Conservation (phyloP, 2,329 filamentous ascomycete species). For the Karstenula rhodostoma region DNA sequence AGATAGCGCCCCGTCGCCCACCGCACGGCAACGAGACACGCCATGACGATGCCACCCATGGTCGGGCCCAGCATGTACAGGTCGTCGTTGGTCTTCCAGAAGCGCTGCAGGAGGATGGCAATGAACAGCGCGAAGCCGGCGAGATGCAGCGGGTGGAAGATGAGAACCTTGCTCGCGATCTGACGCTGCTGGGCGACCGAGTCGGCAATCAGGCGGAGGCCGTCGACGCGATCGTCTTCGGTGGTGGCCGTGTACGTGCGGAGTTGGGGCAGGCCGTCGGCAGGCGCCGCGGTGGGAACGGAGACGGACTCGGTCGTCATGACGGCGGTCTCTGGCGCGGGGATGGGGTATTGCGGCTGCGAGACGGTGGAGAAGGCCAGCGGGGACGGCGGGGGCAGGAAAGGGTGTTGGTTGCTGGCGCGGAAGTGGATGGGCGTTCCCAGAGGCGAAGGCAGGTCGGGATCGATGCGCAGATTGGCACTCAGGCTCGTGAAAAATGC, state of each 20-base stretch:
- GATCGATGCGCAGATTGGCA: slow-evolving; percentile 76
- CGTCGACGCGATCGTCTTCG: slow-evolving; percentile 69
- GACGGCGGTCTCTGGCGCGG: slow-evolving; percentile 39
- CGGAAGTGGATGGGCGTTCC: slow-evolving; percentile 68
- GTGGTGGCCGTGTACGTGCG: slow-evolving; percentile 62
- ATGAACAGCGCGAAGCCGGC: slow-evolving; percentile 50
- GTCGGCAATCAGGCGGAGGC: slow-evolving; percentile 78
- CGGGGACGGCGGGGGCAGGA: slow-evolving; percentile 60
- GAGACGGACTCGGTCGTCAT: slow-evolving; percentile 47
- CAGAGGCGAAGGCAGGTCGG: slow-evolving; percentile 67
- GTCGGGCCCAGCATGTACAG: slow-evolving; percentile 65
- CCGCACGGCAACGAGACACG: slow-evolving; percentile 68
- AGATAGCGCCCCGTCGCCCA: slow-evolving; percentile 70
- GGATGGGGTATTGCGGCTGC: slow-evolving; percentile 47
- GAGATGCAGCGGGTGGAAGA: slow-evolving; percentile 49
- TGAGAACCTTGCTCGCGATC: slow-evolving; percentile 67
- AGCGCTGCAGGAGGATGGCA: slow-evolving; percentile 49
- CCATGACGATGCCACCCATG: slow-evolving; percentile 68
- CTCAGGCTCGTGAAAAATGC: slow-evolving; percentile 85
- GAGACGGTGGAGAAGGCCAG: slow-evolving; percentile 55
- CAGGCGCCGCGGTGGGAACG: slow-evolving; percentile 25
- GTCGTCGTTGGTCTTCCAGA: slow-evolving; percentile 57
- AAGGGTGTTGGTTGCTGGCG: slow-evolving; percentile 53
- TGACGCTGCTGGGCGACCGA: slow-evolving; percentile 84
- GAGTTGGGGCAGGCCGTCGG: slow-evolving; percentile 62